Evolutionary conservation across 306 rosid genomes (phyloP), one percentile per base, ranked within the genome.

Genomic region (Herpetospermum pedunculosum): DNA sequence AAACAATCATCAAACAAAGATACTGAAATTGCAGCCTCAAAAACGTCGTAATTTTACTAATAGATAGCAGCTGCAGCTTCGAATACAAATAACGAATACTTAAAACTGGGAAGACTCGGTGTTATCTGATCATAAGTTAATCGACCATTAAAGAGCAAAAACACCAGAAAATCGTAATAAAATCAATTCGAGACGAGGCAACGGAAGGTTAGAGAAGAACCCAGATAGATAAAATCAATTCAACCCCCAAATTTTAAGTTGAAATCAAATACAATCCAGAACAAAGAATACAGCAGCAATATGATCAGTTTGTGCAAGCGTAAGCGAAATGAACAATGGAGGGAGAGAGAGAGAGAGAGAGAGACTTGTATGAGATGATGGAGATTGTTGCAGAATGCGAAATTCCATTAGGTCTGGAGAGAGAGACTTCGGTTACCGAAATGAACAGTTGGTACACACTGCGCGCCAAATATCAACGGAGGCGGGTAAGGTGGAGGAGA

Each of bases 391-490:
- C 13, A 68, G 54, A 68, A 68, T 43, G 37, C 49, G 54, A 41
- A 43, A 43, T 25, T 68, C 53, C 73, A 68, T 68, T 68, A 68
- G n/a, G n/a, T n/a, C n/a, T n/a, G n/a, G n/a, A n/a, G n/a, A n/a
- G 53, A 68, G 21, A 7, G 54, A 43, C 8, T 68, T 68, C 38
- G 26, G 21, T 6, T 14, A 68, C 53, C 0, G 23, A 43, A 43
- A 29, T 12, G 73, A 43, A 68, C 18, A 43, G 6, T 21, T 8
- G 0, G 1, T n/a, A 65, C 6, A 19, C 72, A 10, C 0, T 6
- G 23, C 15, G 73, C 38, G 37, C 73, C 35, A 68, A 44, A 68
- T 43, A 68, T 35, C 29, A 9, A 29, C 18, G 26, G 70, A 63
- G 12, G 28, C 47, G 26, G 26, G 18, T 35, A 19, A 10, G 28